Evolutionary conservation across 345 rosid species (phyloP).

Genomic region (Hirschfeldia incana): DNA sequence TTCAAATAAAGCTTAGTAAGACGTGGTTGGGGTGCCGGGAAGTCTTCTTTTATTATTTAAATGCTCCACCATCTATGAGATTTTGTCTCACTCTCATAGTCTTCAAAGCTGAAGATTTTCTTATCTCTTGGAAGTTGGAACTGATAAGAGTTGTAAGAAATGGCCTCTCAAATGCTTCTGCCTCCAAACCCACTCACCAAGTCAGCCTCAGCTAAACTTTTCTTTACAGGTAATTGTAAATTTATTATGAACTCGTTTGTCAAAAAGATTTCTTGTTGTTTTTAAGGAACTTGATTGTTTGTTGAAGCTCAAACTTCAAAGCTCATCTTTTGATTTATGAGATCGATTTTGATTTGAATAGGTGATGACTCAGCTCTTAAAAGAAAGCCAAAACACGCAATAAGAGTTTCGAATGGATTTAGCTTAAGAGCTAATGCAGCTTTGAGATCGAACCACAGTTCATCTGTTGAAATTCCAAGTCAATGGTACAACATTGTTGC

Average conservation of each 20-base stretch:
- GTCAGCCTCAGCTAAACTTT: slow-evolving; percentile 16
- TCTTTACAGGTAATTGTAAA: slow-evolving; percentile 16
- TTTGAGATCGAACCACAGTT: slow-evolving; percentile 25
- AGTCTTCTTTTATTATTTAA: slow-evolving; percentile 8
- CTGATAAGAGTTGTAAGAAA: neutral
- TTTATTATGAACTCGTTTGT: neutral
- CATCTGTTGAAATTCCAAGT: slow-evolving; percentile 51
- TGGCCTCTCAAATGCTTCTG: slow-evolving; percentile 35
- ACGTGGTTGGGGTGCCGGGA: slow-evolving; percentile 16
- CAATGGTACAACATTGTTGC: slow-evolving; percentile 61
- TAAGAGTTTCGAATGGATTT: slow-evolving; percentile 43
- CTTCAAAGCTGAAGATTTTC: neutral
- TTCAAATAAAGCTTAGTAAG: neutral
- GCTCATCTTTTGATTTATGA: neutral
- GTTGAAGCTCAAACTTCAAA: slow-evolving; percentile 11
- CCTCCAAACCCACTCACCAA: slow-evolving; percentile 23
- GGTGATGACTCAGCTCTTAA: slow-evolving; percentile 27
- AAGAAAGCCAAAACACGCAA: neutral
- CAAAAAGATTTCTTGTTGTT: neutral
- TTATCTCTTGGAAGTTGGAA: neutral
- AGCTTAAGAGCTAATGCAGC: slow-evolving; percentile 50
- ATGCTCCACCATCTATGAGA: neutral
- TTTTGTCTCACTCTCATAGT: slow-evolving; percentile 10
- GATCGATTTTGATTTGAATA: slow-evolving; percentile 1
- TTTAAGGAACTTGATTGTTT: neutral